These are phyloP conservation scores for Podospora bellae-mahoneyi DNA, from an alignment of 495 filamentous ascomycete genomes.

Conservation along the genomic window DNA sequence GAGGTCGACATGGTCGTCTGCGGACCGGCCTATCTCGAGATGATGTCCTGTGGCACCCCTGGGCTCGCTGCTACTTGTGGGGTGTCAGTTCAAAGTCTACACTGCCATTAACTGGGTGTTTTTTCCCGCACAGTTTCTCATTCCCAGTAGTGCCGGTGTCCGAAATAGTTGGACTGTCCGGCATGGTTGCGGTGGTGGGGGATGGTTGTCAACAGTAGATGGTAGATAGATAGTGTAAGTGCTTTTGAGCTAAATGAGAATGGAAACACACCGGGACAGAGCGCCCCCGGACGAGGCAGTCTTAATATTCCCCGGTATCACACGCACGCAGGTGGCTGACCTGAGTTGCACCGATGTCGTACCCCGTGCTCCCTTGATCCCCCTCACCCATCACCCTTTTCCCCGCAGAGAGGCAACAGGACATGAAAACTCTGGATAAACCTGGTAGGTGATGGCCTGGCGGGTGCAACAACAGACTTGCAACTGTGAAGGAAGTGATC, in stretches of 20 bases:
- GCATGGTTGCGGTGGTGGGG: conserved; percentile 11
- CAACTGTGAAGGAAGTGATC: conserved; percentile 11
- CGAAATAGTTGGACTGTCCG: conserved; percentile 17
- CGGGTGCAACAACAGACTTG: conserved; percentile 16
- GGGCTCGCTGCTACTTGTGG: conserved; percentile 19
- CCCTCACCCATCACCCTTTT: not conserved
- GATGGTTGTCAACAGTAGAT: not conserved
- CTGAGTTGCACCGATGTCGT: not conserved
- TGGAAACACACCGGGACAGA: not conserved
- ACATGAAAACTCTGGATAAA: not conserved
- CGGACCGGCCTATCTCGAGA: conserved; percentile 34
- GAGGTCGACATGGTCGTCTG: conserved; percentile 39
- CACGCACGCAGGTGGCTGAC: conserved; percentile 4
- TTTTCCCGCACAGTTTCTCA: not conserved
- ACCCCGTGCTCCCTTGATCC: not conserved
- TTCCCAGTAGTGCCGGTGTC: conserved; percentile 5
- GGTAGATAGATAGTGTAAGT: not conserved
- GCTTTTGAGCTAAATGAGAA: not conserved
- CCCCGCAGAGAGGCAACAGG: not conserved
- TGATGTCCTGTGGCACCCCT: conserved; percentile 35
- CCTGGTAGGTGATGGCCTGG: not conserved
- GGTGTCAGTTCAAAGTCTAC: not conserved
- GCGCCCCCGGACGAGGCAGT: not conserved
- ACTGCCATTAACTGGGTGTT: not conserved
- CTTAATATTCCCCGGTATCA: conserved; percentile 5